A percentile compares a stretch with the other conserved stretches of the same genome.
These are phyloP conservation scores for Fraxinus americana DNA, from an alignment of 257 asterid genomes.

Conservation along the genomic window DNA sequence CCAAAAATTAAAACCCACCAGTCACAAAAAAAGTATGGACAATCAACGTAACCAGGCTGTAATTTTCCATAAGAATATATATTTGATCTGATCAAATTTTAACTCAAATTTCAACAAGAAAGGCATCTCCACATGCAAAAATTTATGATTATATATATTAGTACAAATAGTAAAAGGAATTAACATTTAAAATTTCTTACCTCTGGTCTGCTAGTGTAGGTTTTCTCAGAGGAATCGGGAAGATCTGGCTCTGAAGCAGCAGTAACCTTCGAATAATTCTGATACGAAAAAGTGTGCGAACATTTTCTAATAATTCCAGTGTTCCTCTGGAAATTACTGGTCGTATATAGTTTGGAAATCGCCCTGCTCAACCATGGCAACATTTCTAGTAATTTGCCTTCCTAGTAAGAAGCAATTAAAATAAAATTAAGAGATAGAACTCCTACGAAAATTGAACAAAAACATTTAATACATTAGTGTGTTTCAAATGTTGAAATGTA, in stretches of 20 bases:
- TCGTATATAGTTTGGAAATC: slow-evolving; percentile 41
- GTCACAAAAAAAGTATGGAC: too few species aligned
- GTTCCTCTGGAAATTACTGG: slow-evolving; percentile 31
- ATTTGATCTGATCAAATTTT: background rate
- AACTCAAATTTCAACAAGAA: background rate
- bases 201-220: slow-evolving; percentile 37
- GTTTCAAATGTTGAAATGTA: background rate
- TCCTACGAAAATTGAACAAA: background rate
- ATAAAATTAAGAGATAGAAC: background rate
- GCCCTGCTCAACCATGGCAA: slow-evolving; percentile 64
- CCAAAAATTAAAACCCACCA: background rate
- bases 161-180: background rate
- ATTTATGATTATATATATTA: background rate
- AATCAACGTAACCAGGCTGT: background rate
- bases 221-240: slow-evolving; percentile 25
- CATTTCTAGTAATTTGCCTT: slow-evolving; percentile 36
- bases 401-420: background rate
- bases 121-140: background rate
- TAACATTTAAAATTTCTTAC: slow-evolving; percentile 25
- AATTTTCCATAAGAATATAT: background rate
- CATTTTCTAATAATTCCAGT: slow-evolving; percentile 33
- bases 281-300: slow-evolving; percentile 32
- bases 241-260: slow-evolving; percentile 44
- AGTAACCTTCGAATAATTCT: slow-evolving; percentile 56
- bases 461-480: background rate